Evolutionary conservation across 495 filamentous ascomycete species (phyloP), one percentile per base, ranked within the genome.

Genomic region (Aspergillus bertholletiae): DNA sequence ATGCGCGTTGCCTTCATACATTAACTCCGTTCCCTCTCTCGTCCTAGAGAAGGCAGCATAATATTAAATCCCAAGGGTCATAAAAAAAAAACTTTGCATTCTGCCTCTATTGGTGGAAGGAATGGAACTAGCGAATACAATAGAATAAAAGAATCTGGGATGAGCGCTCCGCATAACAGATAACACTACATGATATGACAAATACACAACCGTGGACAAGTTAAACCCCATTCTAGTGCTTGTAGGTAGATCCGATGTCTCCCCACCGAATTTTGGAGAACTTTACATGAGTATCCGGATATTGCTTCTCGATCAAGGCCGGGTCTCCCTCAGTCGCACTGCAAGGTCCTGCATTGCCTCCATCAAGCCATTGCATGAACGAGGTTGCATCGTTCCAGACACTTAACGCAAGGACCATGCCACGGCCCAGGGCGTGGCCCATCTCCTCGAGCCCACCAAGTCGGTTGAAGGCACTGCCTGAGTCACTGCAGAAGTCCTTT

Each of bases 401-500:
- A 56, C 75, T 80, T 58, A 88, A 78, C 1, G 78, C 74, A n/a
- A 88, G 63, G 1, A 87, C 83, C 85, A 89, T 88, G 2, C 85
- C 85, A 0, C 82, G 63, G 0, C 54, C 68, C 28, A 89, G 54
- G 0, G 70, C 68, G 9, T 58, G 55, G 2, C 68, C 67, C 56
- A 70, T 70, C 15, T 54, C 59, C 53, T 57, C 58, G 49, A 71
- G 26, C 0, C 70, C 70, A 0, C 67, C 68, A 26, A 62, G 59
- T 7, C 55, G 26, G 27, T 53, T 35, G 20, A 64, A 65, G 17
- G 51, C 46, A 20, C 52, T 52, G n/a, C 57, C 55, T 7, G 55
- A 32, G 15, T 50, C 45, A 3, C 45, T 28, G 37, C 70, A 71
- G 44, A 57, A 66, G 0, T 35, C 53, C 23, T 63, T 53, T 2